Evolutionary conservation across 2,329 filamentous ascomycete genomes (phyloP).

Genomic region (Myriosclerotinia curreyana): DNA sequence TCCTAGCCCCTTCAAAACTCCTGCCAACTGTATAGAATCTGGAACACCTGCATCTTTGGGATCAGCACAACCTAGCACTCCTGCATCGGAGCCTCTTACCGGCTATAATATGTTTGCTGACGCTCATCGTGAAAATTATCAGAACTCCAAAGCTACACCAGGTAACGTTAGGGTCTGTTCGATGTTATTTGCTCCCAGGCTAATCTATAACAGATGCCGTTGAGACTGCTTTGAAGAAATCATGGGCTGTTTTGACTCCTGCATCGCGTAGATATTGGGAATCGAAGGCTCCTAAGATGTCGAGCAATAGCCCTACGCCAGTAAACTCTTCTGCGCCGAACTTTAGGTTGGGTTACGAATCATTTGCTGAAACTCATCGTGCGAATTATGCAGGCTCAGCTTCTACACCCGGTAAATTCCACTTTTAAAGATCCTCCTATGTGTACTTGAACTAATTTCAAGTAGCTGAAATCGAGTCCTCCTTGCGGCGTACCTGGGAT

Average conservation of each 20-base stretch:
- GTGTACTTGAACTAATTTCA: background rate
- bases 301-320: background rate
- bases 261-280: background rate
- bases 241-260: background rate
- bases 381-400: background rate
- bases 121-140: background rate
- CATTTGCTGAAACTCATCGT: background rate
- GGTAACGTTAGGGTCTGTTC: background rate
- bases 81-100: background rate
- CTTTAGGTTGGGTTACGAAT: background rate
- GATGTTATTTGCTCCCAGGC: background rate
- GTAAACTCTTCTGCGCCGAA: background rate
- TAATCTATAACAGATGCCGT: background rate
- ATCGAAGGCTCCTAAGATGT: background rate
- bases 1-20: background rate
- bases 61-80: background rate
- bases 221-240: background rate
- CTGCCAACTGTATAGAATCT: background rate
- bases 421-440: background rate
- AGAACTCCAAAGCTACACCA: background rate
- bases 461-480: slow-evolving; percentile 11
- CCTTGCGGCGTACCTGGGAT: background rate
- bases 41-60: background rate
- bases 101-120: slow-evolving; percentile 10
- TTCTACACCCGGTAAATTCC: background rate